A percentile compares a stretch with the other conserved stretches of the same genome.
These are phyloP conservation scores for Erysiphe pulchra DNA, from an alignment of 2,329 filamentous ascomycete species.

Conservation along the genomic window DNA sequence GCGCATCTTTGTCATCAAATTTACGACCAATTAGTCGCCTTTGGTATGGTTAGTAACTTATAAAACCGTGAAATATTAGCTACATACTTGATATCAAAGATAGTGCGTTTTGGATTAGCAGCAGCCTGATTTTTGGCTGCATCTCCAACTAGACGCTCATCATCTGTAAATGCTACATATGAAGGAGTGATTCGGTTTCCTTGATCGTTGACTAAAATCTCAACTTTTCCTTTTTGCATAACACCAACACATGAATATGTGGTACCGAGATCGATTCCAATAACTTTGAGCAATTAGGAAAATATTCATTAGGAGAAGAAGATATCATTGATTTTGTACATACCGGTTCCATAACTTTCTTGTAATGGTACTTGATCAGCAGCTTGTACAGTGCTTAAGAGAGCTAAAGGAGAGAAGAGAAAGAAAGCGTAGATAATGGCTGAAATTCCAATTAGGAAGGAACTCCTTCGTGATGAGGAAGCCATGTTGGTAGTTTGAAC, in stretches of 20 bases:
- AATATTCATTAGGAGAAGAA: not conserved
- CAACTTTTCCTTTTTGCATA: constrained; percentile 57
- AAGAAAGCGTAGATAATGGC: constrained; percentile 65
- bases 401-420: no score
- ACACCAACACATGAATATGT: constrained; percentile 87
- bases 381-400: constrained; percentile 3
- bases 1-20: constrained; percentile 74
- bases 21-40: constrained; percentile 98
- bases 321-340: not conserved
- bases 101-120: constrained; percentile 90
- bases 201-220: constrained; percentile 72
- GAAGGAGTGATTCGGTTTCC: constrained; percentile 64
- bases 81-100: constrained; percentile 87
- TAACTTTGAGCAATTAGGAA: constrained; percentile 14
- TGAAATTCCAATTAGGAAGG: constrained; percentile 60
- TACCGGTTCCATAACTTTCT: constrained; percentile 39
- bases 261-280: constrained; percentile 84
- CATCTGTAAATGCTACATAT: constrained; percentile 87
- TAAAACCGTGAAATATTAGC: constrained; percentile 1
- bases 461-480: constrained; percentile 30
- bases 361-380: constrained; percentile 33
- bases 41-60: constrained; percentile 12
- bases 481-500: constrained; percentile 22
- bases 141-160: constrained; percentile 89
- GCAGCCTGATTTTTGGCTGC: constrained; percentile 96